Conservation (phyloP, 2,329 filamentous ascomycete species). For the Dryadomyces quercivorus region DNA sequence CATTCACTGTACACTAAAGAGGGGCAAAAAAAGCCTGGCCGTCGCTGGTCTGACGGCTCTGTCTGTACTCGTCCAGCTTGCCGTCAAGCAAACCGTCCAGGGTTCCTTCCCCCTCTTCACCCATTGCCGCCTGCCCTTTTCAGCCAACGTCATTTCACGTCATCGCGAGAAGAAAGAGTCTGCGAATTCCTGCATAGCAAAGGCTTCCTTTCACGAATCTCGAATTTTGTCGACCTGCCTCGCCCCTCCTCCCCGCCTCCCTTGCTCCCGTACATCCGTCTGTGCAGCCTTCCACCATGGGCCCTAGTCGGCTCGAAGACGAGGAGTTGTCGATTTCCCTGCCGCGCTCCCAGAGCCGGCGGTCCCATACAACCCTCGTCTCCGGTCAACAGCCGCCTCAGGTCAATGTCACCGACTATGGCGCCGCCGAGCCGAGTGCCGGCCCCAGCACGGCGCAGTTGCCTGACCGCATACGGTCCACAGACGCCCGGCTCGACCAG, state of each 20-base stretch:
- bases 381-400: constrained; percentile 23
- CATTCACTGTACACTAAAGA: background rate
- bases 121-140: background rate
- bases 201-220: background rate
- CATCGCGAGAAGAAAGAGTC: background rate
- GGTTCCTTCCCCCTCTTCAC: background rate
- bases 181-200: background rate
- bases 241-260: background rate
- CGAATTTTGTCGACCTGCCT: background rate
- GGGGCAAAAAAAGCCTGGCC: background rate
- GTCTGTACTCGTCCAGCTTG: too few relatives aligned
- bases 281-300: constrained; percentile 25
- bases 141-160: background rate
- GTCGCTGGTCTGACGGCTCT: background rate
- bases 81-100: background rate
- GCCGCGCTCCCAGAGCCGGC: constrained; percentile 51
- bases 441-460: constrained; percentile 3
- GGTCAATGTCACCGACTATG: constrained; percentile 23
- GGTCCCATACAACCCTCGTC: constrained; percentile 17
- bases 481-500: constrained; percentile 44
- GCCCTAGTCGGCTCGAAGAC: constrained; percentile 54
- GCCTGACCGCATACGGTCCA: constrained; percentile 17
- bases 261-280: background rate
- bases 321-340: constrained; percentile 74
- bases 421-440: constrained; percentile 17